Base-by-base conservation (phyloP, 2,329 filamentous ascomycete species). In the Domatiomyces globalis region DNA sequence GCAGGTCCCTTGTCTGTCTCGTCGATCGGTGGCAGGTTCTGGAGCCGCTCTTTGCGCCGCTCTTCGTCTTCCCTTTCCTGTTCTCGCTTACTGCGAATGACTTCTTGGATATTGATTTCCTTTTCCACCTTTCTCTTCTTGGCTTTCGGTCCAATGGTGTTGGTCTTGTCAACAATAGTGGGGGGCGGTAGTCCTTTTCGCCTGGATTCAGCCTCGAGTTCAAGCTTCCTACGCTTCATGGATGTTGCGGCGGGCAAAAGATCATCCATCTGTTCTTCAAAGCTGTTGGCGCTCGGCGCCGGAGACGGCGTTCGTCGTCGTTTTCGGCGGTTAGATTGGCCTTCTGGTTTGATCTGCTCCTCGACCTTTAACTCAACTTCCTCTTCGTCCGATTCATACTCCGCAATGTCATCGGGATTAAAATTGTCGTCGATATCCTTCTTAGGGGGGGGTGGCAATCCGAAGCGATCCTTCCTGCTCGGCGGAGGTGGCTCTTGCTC, bases 211-310 rank as follows among this genome's bases (percentile, higher is more conserved):
- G 74, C 54, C 79, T 58, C 49, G 15, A 49, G 25, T 29, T 33
- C 81, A 18, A 86, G 73, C 22, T 83, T 81, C 19, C 84, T 81
- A n/a, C 82, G 80, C 65, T 94, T 96, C 63, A 88, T 78, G 4
- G 81, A 81, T 25, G 84, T 80, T 2, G 85, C 81, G 1, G 83
- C 86, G 0, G 88, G 85, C 1, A 89, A 80, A 51, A 95, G 77
- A 12, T 87, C 81, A 65, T 90, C 78, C 7, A 84, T 67, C 45
- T 84, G 77, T 50, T 78, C 69, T 36, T 68, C 66, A 33, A 67
- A 62, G 66, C 54, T 62, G 63, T 10, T 65, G 60, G 22, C 65
- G 58, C 2, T 61, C 49, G 20, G 59, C 57, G 29, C 57, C 55
- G 2, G 33, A 39, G 33, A 39, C 10, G 61, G 55, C 19, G 61